Conservation (phyloP, 2,329 filamentous ascomycete species). For the Botryotinia narcissicola region DNA sequence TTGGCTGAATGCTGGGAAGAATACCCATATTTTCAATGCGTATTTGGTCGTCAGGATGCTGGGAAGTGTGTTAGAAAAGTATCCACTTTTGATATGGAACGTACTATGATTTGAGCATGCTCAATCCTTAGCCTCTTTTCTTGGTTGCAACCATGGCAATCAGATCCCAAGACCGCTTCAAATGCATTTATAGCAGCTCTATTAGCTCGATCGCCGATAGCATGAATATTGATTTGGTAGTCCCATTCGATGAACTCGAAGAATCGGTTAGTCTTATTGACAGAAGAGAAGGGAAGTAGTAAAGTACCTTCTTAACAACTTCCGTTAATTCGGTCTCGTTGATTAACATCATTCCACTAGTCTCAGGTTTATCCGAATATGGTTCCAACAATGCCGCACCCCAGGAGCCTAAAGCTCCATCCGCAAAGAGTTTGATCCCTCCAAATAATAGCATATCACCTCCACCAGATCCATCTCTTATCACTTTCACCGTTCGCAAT, state of each 20-base stretch:
- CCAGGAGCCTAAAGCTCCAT: slow-evolving; percentile 69
- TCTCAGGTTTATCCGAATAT: slow-evolving; percentile 61
- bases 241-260: slow-evolving; percentile 53
- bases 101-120: slow-evolving; percentile 63
- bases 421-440: slow-evolving; percentile 69
- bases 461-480: slow-evolving; percentile 28
- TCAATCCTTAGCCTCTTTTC: slow-evolving; percentile 63
- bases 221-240: slow-evolving; percentile 70
- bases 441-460: slow-evolving; percentile 48
- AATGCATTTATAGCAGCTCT: slow-evolving; percentile 63
- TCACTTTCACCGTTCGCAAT: slow-evolving; percentile 27
- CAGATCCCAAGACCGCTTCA: slow-evolving; percentile 51
- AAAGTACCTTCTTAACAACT: slow-evolving; percentile 44
- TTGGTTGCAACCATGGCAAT: slow-evolving; percentile 57
- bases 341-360: slow-evolving; percentile 63
- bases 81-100: neutral
- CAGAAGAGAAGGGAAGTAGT: neutral
- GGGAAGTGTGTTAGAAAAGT: neutral
- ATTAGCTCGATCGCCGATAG: slow-evolving; percentile 69
- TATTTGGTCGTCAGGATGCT: slow-evolving; percentile 59
- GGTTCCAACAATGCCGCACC: slow-evolving; percentile 70
- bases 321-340: slow-evolving; percentile 57
- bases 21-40: slow-evolving; percentile 59
- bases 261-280: slow-evolving; percentile 14
- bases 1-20: slow-evolving; percentile 65